Conservation (phyloP, 2,329 filamentous ascomycete genomes). For the Penicillium paneum region DNA sequence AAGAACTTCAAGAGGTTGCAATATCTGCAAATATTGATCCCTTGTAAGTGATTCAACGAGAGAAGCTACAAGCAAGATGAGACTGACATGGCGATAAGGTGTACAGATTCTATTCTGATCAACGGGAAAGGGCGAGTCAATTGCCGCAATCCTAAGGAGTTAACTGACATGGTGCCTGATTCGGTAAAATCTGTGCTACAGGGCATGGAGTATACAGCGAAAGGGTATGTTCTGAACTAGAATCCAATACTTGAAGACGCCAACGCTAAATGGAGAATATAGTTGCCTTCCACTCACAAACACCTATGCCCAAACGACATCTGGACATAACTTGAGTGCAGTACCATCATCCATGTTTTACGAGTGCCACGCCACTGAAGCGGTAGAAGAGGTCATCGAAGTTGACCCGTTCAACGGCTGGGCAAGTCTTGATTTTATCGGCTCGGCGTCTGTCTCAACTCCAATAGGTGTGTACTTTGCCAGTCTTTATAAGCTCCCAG, state of each 20-base stretch:
- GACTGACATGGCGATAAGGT: slow-evolving; percentile 30
- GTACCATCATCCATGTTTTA: background rate
- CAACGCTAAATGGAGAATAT: too few relatives aligned
- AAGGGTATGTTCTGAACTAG: background rate
- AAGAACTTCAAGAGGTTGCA: slow-evolving; percentile 32
- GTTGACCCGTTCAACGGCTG: background rate
- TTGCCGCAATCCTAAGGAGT: background rate
- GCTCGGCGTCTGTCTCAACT: background rate
- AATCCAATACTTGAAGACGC: too few relatives aligned
- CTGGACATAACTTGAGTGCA: background rate
- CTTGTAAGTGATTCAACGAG: background rate
- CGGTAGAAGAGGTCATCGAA: background rate
- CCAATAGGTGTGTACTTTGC: background rate
- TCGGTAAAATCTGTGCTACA: background rate
- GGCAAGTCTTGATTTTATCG: slow-evolving; percentile 5
- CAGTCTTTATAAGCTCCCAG: background rate
- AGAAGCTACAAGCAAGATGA: too few relatives aligned
- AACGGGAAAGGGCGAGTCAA: slow-evolving; percentile 50
- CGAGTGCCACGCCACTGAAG: background rate
- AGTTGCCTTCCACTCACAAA: background rate
- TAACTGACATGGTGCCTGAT: background rate
- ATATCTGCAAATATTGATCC: slow-evolving; percentile 9
- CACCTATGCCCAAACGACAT: slow-evolving; percentile 1
- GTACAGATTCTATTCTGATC: slow-evolving; percentile 59
- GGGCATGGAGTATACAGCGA: background rate